Base-by-base conservation (phyloP, 208 protist genomes). In the Sergeia podlipaevii region DNA sequence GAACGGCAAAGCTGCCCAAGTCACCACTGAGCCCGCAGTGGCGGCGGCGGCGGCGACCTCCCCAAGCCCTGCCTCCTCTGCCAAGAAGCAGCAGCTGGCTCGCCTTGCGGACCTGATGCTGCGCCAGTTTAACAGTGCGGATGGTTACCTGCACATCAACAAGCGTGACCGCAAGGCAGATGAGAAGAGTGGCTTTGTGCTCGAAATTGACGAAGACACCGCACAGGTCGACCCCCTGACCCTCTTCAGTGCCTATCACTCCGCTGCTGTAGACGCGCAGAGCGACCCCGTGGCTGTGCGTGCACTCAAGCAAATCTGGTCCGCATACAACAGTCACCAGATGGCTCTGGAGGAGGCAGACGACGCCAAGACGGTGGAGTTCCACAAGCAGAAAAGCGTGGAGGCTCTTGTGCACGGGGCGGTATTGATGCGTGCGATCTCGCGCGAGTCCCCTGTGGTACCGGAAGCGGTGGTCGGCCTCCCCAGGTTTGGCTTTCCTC, bases 61-160 rank as follows among this genome's bases (percentile, higher is more conserved):
- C 7, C 41, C 57, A 6, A 24, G 18, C 6, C 18, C 46, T 17
- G 42, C 53, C 1, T 43, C 43, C 11, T 45, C 37, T 23, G 47
- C 24, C 36, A 36, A 44, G 17, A 18, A 57, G 17, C 65, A 77
- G 24, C 67, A 64, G 26, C 66, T 93, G 15, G 42, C 36, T 7
- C 70, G 79, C 15, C 63, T 93, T 0, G 74, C 80, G 2, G 77
- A 87, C 49, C 58, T 93, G 4, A 89, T 93, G 80, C 49, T 93
- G 46, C 76, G 52, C 47, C 85, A 93, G 69, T 87, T 89, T 55
- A 90, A 83, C 63, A 89, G 76, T 45, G 81, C 85, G 1, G 85
- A 93, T 53, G 85, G 85, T 0, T 93, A 81, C 54, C 65, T 93
- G 6, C 85, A 89, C 58, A 50, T 46, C n/a, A 62, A 44, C 57